Conservation (phyloP, 306 rosid genomes). For the Prunus dulcis region DNA sequence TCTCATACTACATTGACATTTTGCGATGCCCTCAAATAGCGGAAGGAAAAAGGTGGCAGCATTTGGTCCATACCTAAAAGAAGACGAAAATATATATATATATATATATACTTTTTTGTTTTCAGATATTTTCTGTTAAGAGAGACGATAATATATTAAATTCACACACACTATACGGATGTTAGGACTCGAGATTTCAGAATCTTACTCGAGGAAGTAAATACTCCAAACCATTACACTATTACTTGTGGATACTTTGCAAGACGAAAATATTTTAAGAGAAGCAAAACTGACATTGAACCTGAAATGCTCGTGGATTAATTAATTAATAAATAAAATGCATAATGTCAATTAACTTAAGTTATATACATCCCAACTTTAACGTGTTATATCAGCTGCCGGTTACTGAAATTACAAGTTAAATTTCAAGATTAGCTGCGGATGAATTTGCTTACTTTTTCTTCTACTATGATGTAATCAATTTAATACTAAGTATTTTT, state of each 20-base stretch:
- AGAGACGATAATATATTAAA: too few species aligned
- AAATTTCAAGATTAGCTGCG: conserved; percentile 23
- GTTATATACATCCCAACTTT: conserved; percentile 1
- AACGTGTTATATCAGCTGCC: not conserved
- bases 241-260: too few species aligned
- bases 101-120: too few species aligned
- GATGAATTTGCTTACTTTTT: conserved; percentile 2
- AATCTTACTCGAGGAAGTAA: accelerated
- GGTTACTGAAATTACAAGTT: not conserved
- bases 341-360: conserved; percentile 29
- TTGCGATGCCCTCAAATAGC: conserved; percentile 30
- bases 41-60: conserved; percentile 34
- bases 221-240: too few species aligned
- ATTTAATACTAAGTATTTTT: not conserved
- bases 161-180: accelerated
- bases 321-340: conserved; percentile 11
- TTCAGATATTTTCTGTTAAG: too few species aligned
- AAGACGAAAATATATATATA: conserved; percentile 19
- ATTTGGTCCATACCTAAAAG: conserved; percentile 77
- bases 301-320: conserved; percentile 33
- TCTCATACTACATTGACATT: conserved; percentile 45
- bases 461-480: not conserved
- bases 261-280: conserved; percentile 33
- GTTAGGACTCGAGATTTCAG: too few species aligned
- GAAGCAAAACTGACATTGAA: conserved; percentile 24